Base-by-base conservation (phyloP, 495 filamentous ascomycete genomes). In the Aspergillus biplanus region DNA sequence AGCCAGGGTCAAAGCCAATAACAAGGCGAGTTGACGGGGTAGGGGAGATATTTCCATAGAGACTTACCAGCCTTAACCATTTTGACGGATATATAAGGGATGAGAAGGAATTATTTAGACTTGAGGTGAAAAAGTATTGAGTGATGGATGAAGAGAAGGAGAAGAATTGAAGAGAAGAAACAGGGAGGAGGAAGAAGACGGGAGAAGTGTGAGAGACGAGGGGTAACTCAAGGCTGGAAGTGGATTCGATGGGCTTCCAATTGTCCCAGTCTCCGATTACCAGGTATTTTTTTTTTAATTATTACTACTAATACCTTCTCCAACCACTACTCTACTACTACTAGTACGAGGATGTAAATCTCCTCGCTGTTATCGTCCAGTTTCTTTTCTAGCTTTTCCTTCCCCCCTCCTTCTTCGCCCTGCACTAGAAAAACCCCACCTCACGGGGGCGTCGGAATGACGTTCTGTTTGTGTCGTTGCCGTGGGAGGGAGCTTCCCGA, bases 41-140 rank as follows among this genome's bases (percentile, higher is more conserved):
- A 6, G 52, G 46, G 32, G 31, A 35, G 47, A 56, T 58, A 52
- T 32, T 31, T 71, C 35, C 65, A 56, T 50, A 46, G 52, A 37
- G 64, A 87, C 92, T 75, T 85, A 96, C 92, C 92, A 83, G 92
- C 92, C 85, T 95, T 96, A 82, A 95, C 92, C 92, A 96, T 96
- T 86, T 84, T 94, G 88, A 83, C 74, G 74, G 76, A 74, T 72
- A 63, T 27, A 27, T 75, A 57, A 55, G 63, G 54, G 42, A 65
- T 66, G 58, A 56, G 46, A 48, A 27, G 34, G 35, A 13, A 59
- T 63, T 31, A 53, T 34, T 52, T 66, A 63, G 58, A 59, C 15
- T 49, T 58, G 54, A 35, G 63, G 53, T 27, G 46, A 50, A 61
- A 21, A 32, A 48, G 50, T 39, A 44, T 31, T 31, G 42, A 44